phyloP scores from a whole-genome alignment of 2,329 filamentous ascomycete genomes.

The Colletotrichum sp. region DNA sequence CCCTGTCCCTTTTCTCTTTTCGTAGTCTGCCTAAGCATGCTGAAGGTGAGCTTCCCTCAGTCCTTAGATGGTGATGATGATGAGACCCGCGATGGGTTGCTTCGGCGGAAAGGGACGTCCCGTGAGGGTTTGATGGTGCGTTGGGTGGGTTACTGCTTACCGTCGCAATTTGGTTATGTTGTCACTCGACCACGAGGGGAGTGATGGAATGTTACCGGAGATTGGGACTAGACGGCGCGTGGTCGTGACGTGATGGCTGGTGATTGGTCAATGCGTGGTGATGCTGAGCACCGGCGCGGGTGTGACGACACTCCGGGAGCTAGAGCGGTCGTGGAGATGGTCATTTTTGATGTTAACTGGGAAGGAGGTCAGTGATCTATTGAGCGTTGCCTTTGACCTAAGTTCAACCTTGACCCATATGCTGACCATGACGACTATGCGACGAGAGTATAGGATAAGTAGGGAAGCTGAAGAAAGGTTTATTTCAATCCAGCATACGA shows the following conservation, averaged over 20 bases:
- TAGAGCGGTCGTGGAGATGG: neutral
- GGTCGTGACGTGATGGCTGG: neutral
- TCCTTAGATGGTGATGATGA: neutral
- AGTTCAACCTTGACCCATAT: neutral
- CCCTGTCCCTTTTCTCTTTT: neutral
- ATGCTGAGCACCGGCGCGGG: neutral
- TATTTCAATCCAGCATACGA: neutral
- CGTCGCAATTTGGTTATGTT: neutral
- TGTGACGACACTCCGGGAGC: slow-evolving; percentile 8
- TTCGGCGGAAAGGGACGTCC: neutral
- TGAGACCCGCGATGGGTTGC: neutral
- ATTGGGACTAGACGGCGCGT: neutral
- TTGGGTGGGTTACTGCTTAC: neutral
- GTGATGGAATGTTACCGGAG: neutral
- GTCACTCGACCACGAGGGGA: neutral
- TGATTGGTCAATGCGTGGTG: slow-evolving; percentile 4
- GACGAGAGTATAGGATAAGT: no score
- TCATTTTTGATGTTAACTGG: neutral
- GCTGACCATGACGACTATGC: neutral
- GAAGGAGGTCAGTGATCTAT: neutral
- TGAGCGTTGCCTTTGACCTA: neutral
- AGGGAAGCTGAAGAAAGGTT: no score
- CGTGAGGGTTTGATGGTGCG: neutral
- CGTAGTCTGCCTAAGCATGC: neutral
- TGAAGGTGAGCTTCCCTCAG: neutral